Base-by-base conservation (phyloP, 192 early-diverging fungal species). In the Mortierella alpina region DNA sequence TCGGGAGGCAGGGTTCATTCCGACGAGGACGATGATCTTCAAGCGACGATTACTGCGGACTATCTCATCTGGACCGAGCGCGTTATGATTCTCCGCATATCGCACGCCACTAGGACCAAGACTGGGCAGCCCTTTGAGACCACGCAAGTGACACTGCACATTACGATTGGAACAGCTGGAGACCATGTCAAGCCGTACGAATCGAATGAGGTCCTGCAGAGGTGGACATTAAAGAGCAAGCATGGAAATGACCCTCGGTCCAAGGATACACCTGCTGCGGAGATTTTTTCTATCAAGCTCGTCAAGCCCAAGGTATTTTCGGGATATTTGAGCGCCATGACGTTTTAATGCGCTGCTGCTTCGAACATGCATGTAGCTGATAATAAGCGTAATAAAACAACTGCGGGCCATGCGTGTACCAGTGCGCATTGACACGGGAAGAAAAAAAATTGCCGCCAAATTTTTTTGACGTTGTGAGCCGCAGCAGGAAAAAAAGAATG, bases 1-100 rank as follows among this genome's bases (percentile, higher is more conserved):
- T 31, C 31, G 31, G 31, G 31, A 31, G 54, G 10, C 54, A 4
- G 2, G 13, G 54, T n/a, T 22, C 22, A 41, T 42, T 10, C 31
- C 10, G 31, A 41, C 41, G 58, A 22, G 40, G 23, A 61, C 5
- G 23, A 50, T 22, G 80, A 73, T 6, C 64, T 73, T 17, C 83
- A 80, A n/a, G 70, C 82, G 6, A 75, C 62, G 1, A 20, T 85
- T 4, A 48, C 17, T 0, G 85, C 84, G 1, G 86, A 90, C 61
- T 86, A 87, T 45, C 55, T 91, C 12, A 86, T 92, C 4, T 90
- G 86, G 68, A 82, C 89, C 53, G 59, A 68, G 5, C 55, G 75
- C 11, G 57, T 86, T 11, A 77, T 86, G 66, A 47, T 72, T 7
- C 56, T 86, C 12, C 67, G 66, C 1, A 84, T 86, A 0, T 45